Evolutionary conservation across 208 protist genomes (phyloP).

Genomic region (Novymonas esmeraldas): DNA sequence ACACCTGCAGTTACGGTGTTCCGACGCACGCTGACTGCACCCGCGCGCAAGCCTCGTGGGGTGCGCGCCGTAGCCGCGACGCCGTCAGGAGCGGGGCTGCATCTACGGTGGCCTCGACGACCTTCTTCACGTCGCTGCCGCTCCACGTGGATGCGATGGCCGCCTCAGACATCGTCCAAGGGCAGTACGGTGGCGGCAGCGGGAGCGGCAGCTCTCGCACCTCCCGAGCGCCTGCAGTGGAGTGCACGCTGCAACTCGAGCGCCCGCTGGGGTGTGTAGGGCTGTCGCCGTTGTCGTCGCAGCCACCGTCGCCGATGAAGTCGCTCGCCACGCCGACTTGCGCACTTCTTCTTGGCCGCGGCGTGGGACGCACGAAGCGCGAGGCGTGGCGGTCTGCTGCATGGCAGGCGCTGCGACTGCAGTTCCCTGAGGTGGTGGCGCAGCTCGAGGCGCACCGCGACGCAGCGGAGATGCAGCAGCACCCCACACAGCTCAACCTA

Average conservation of each 20-base stretch:
- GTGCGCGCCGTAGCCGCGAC: not conserved
- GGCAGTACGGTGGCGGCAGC: not conserved
- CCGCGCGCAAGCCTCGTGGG: not conserved
- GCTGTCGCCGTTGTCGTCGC: not conserved
- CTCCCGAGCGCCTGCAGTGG: constrained; percentile 4
- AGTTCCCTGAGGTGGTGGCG: constrained; percentile 46
- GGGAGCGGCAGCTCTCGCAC: too few species aligned
- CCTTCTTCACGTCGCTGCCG: constrained; percentile 26
- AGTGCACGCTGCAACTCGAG: constrained; percentile 23
- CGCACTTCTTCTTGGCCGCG: constrained; percentile 51
- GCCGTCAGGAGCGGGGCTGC: not conserved
- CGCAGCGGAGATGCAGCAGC: constrained; percentile 26
- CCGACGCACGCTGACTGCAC: not conserved
- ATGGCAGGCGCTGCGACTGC: constrained; percentile 47
- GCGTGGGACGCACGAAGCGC: constrained; percentile 46
- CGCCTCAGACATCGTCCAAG: not conserved
- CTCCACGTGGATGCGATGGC: not conserved
- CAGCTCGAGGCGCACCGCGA: constrained; percentile 49
- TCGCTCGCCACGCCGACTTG: too few species aligned
- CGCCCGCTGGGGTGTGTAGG: not conserved
- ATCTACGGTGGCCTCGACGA: constrained; percentile 12
- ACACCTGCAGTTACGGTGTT: constrained; percentile 50
- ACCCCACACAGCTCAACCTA: constrained; percentile 21
- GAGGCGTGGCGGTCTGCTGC: constrained; percentile 63
- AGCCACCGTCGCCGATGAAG: too few species aligned